Evolutionary conservation across 2,329 filamentous ascomycete species (phyloP).

Genomic region (Penicillium sp.): DNA sequence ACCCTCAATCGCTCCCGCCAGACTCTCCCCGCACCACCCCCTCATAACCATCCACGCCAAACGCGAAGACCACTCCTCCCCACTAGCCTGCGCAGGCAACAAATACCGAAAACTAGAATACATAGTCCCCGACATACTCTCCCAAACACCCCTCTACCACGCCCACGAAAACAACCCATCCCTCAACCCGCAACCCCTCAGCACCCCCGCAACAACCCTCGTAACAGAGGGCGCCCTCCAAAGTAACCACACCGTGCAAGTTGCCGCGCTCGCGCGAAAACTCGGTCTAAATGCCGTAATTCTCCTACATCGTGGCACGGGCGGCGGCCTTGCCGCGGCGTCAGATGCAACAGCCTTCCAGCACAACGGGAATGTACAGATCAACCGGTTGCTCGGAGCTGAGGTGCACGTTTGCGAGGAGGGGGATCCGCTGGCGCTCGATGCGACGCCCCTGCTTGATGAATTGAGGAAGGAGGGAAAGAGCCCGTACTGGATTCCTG

Average conservation of each 20-base stretch:
- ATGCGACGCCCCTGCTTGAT: slow-evolving; percentile 23
- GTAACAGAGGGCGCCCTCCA: slow-evolving; percentile 38
- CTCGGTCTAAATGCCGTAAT: slow-evolving; percentile 28
- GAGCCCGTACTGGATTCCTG: slow-evolving; percentile 36
- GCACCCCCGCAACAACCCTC: slow-evolving; percentile 27
- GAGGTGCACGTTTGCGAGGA: slow-evolving; percentile 54
- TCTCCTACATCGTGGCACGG: slow-evolving; percentile 29
- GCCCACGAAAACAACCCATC: slow-evolving; percentile 18
- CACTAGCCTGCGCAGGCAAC: slow-evolving; percentile 35
- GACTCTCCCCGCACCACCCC: slow-evolving; percentile 8
- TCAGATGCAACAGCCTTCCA: slow-evolving; percentile 21
- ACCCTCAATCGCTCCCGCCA: slow-evolving; percentile 17
- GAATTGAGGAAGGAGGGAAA: slow-evolving; percentile 19
- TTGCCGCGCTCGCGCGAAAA: slow-evolving; percentile 29
- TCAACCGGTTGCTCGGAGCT: slow-evolving; percentile 33
- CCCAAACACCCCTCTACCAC: slow-evolving; percentile 13
- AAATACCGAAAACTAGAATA: slow-evolving; percentile 42
- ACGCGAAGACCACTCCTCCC: slow-evolving; percentile 36
- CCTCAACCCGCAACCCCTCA: neutral
- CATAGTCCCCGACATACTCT: slow-evolving; percentile 35
- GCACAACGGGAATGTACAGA: slow-evolving; percentile 28
- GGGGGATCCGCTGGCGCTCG: slow-evolving; percentile 44
- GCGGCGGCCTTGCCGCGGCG: slow-evolving; percentile 24
- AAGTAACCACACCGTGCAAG: slow-evolving; percentile 40
- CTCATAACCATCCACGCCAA: slow-evolving; percentile 31